phyloP scores from a whole-genome alignment of 768 basidiomycete species.

The Pleurotus platypus region DNA sequence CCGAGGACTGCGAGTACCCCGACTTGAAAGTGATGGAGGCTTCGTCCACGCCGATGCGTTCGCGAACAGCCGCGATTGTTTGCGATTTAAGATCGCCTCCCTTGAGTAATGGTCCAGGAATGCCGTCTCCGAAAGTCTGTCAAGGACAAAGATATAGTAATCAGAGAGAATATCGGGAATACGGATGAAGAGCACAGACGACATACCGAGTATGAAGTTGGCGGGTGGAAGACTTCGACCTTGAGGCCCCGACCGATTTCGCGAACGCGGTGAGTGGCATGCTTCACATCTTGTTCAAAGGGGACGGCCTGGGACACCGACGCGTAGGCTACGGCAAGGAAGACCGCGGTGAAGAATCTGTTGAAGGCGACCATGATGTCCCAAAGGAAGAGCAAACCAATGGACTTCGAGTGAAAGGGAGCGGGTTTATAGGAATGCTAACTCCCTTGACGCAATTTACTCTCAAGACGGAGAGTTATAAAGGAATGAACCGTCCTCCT shows the following conservation, averaged over 20 bases:
- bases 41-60: slow-evolving; percentile 18
- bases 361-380: slow-evolving; percentile 10
- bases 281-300: slow-evolving; percentile 21
- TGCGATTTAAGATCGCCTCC: slow-evolving; percentile 17
- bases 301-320: slow-evolving; percentile 22
- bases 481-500: background rate
- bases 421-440: background rate
- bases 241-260: slow-evolving; percentile 23
- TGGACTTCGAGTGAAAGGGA: background rate
- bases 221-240: slow-evolving; percentile 32
- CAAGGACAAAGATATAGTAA: background rate
- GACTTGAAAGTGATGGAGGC: slow-evolving; percentile 19
- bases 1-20: slow-evolving; percentile 19
- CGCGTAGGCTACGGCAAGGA: slow-evolving; percentile 24
- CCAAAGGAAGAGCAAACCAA: background rate
- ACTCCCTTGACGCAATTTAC: background rate
- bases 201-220: slow-evolving; percentile 29
- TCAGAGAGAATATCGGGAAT: background rate
- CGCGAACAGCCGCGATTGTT: slow-evolving; percentile 19
- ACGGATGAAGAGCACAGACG: background rate
- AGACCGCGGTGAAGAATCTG: slow-evolving; percentile 25
- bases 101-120: slow-evolving; percentile 24
- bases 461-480: background rate
- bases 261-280: slow-evolving; percentile 27
- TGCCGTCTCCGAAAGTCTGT: slow-evolving; percentile 26